Conservation (phyloP, 208 protist genomes). For the Acanthamoeba polyphaga region DNA sequence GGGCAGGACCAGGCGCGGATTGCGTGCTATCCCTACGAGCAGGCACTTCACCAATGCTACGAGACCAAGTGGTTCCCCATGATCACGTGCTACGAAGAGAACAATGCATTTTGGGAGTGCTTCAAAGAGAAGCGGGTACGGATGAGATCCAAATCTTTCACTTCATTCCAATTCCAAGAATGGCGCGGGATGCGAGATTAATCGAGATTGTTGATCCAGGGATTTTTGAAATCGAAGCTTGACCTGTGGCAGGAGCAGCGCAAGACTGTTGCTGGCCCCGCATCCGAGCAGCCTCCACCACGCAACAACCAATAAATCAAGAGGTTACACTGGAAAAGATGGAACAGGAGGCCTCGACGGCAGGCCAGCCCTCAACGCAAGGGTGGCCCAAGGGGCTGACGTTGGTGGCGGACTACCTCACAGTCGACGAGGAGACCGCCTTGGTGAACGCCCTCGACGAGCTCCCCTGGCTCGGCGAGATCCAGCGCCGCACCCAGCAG, state of each 20-base stretch:
- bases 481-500: conserved; percentile 25
- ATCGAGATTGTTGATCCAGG: background rate
- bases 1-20: background rate
- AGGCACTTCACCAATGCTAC: background rate
- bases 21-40: background rate
- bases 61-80: conserved; percentile 20
- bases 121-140: conserved; percentile 27
- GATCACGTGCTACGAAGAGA: background rate
- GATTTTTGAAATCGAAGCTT: background rate
- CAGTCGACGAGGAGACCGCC: background rate
- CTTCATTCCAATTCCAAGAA: background rate
- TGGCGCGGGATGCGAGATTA: too few relatives aligned
- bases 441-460: background rate
- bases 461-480: background rate
- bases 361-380: background rate
- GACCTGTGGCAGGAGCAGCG: background rate
- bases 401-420: background rate
- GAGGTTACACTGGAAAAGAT: background rate
- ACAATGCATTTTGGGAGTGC: conserved; percentile 2
- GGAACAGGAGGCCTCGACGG: background rate
- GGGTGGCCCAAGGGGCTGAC: background rate
- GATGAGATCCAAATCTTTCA: background rate
- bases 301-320: background rate
- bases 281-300: background rate
- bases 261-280: background rate